Evolutionary conservation across 2,329 filamentous ascomycete species (phyloP), one percentile per base, ranked within the genome.

Genomic region (Aspergillus latus): DNA sequence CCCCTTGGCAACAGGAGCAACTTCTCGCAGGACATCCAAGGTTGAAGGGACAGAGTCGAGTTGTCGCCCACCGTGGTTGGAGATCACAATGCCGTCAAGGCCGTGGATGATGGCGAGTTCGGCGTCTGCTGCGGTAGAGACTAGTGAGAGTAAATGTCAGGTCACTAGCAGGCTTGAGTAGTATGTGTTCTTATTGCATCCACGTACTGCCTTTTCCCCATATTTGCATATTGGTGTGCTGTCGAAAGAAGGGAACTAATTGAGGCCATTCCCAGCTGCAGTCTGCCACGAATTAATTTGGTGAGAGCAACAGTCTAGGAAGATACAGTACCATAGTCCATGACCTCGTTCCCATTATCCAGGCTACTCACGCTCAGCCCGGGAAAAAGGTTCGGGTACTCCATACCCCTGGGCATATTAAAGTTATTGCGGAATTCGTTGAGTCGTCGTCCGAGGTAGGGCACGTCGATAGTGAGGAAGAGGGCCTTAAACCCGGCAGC

Each of bases 181-280:
- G 21, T 21, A 21, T 21, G 21, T 21, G 21, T 21, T 21, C 21
- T 21, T 21, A 21, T 21, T 21, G 21, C 21, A 21, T 21, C 21
- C 21, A 42, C 63, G 56, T 56, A 64, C 63, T 54, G 28, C 64
- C 64, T 56, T 66, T 66, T 6, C 55, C 29, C 64, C 62, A 66
- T n/a, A 66, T 57, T 36, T 64, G 37, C 59, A 67, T 60, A 8
- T 60, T 62, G 1, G 65, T 66, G 42, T 55, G 51, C 8, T 49
- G 10, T 26, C 48, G 56, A 28, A 54, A 52, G 56, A 32, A 56
- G 32, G 53, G 53, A 8, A 56, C 45, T 5, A 47, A 37, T 1
- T 37, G n/a, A 4, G 16, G 4, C 53, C 53, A 56, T 39, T 56
- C 52, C 8, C 49, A 3, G 13, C 10, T 26, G 16, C 15, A 5